These are phyloP conservation scores for Bruguiera hainesii DNA, from an alignment of 441 rosid species.

Conservation along the genomic window DNA sequence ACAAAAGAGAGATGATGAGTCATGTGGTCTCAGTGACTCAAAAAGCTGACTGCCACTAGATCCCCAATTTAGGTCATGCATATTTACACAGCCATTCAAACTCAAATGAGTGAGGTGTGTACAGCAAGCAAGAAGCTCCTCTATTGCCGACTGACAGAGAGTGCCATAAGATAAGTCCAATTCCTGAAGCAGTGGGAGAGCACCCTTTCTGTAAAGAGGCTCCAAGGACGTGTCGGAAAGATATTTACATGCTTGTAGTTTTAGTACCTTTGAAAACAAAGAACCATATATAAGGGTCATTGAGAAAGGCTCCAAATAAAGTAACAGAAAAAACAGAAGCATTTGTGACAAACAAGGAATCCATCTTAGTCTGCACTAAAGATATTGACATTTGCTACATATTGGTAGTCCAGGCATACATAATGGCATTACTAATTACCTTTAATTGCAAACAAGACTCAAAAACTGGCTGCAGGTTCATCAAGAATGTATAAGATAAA, in stretches of 20 bases:
- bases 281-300: slow-evolving; percentile 8
- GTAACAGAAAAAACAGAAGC: not conserved
- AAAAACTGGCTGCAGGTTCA: slow-evolving; percentile 80
- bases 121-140: slow-evolving; percentile 89
- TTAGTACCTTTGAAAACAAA: slow-evolving; percentile 57
- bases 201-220: slow-evolving; percentile 86
- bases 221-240: slow-evolving; percentile 81
- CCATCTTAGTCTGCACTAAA: not conserved
- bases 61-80: slow-evolving; percentile 96
- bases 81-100: slow-evolving; percentile 87
- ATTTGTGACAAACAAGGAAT: not conserved
- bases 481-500: slow-evolving; percentile 89
- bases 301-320: slow-evolving; percentile 1
- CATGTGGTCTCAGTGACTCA: slow-evolving; percentile 30
- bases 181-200: slow-evolving; percentile 75
- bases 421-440: slow-evolving; percentile 13
- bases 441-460: slow-evolving; percentile 64
- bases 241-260: slow-evolving; percentile 95
- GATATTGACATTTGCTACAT: not conserved
- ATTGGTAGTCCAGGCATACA: not conserved
- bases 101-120: slow-evolving; percentile 91
- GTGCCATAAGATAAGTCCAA: slow-evolving; percentile 96
- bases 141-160: slow-evolving; percentile 83
- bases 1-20: slow-evolving; percentile 25
- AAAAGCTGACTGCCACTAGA: slow-evolving; percentile 38